Evolutionary conservation across 2,329 filamentous ascomycete genomes (phyloP), one percentile per base, ranked within the genome.

Genomic region (Trichoderma harzianum): DNA sequence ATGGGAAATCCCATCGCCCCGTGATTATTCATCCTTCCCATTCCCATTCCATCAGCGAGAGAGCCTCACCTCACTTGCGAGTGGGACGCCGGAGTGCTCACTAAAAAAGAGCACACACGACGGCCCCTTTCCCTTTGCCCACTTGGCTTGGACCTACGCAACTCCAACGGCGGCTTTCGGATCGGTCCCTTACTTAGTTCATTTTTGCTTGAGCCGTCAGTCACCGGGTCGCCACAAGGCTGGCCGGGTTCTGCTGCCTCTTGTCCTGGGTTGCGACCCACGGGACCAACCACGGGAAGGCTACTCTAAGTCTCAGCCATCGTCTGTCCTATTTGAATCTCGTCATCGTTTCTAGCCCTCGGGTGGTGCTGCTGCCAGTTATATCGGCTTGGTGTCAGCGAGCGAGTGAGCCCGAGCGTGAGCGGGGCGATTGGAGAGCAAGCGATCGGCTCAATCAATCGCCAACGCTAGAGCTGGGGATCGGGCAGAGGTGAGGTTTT

Each of bases 21-120:
- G 55, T 69, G 70, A 72, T 72, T 72, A 72, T 72, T 69, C 70
- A 72, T 72, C 70, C 47, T 69, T n/a, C 18, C 18, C 57, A 34
- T 34, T 34, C 51, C 70, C 39, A 36, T 57, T 63, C 30, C 70
- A 32, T 36, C 63, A 32, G 30, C 39, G 34, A 39, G 30, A 68
- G 24, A 60, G 57, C 57, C 57, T 60, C 57, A 60, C 39, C 36
- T 62, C 69, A 55, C 63, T 28, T 61, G 32, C 12, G 47, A 47
- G 70, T 62, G 70, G 70, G 64, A 68, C 70, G 21, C 36, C 18
- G 30, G 53, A 69, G 63, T 28, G 55, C 30, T 71, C 51, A 71
- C 70, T 66, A 69, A 53, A 36, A 34, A 60, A 53, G 55, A 32
- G 28, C 21, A 61, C 55, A 57, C 66, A 61, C 53, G 53, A 68